A percentile compares a stretch with the other conserved stretches of the same genome.
These are phyloP conservation scores for Vanilla planifolia DNA, from an alignment of 106 monocot genomes.

Conservation along the genomic window DNA sequence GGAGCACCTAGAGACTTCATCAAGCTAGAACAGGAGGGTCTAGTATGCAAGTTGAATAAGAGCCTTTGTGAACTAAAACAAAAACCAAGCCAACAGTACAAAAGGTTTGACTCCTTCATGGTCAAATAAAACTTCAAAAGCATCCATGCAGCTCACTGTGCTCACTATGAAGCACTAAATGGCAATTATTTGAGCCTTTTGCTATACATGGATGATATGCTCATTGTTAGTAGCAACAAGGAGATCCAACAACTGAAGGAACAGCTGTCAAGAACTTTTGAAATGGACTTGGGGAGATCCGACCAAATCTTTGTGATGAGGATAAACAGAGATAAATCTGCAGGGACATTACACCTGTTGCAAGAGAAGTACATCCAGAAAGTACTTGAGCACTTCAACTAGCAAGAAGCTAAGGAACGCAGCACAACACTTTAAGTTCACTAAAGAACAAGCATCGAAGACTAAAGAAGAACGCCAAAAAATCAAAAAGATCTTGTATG, in stretches of 20 bases:
- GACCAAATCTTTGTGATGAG: no score
- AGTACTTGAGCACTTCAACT: no score
- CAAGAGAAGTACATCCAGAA: no score
- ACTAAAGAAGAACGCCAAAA: background rate
- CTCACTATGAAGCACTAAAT: no score
- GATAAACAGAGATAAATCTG: no score
- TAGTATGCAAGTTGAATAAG: background rate
- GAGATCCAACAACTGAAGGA: background rate
- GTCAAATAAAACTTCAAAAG: background rate
- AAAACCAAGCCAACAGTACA: background rate
- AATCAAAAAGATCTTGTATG: background rate
- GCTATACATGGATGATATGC: background rate
- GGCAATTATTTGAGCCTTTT: background rate
- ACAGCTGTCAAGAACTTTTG: background rate
- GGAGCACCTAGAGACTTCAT: background rate
- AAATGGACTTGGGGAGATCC: no score
- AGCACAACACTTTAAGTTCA: background rate
- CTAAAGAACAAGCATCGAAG: background rate
- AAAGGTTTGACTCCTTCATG: background rate
- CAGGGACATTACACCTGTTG: no score
- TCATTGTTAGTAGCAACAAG: no score
- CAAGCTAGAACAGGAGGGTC: background rate
- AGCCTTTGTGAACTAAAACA: background rate
- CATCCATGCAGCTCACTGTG: background rate
- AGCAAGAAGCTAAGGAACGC: no score